These are phyloP conservation scores for Trifolium subterraneum DNA, from an alignment of 306 rosid genomes.

Conservation along the genomic window DNA sequence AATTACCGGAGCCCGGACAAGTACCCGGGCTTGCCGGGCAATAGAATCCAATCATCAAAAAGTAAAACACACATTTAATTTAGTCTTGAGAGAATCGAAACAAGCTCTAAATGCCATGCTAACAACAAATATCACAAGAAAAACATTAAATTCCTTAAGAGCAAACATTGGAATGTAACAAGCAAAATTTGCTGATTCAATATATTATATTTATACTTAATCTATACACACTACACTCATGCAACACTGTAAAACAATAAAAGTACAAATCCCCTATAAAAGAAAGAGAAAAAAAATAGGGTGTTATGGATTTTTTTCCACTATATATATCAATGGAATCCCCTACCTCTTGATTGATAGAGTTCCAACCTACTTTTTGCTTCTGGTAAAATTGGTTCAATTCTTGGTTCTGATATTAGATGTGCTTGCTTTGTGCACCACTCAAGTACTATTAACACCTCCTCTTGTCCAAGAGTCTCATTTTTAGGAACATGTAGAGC, in stretches of 20 bases:
- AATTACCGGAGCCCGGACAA: too few relatives aligned
- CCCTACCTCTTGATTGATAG: constrained; percentile 86
- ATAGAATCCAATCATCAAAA: too few relatives aligned
- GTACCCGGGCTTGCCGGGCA: too few relatives aligned
- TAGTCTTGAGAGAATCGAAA: too few relatives aligned
- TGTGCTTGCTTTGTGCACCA: constrained; percentile 71
- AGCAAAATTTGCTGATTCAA: constrained; percentile 8
- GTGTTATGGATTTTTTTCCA: neutral
- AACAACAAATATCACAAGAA: too few relatives aligned
- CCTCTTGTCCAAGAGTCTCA: constrained; percentile 74
- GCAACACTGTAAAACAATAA: constrained; percentile 18
- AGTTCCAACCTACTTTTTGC: constrained; percentile 83
- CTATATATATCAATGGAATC: constrained; percentile 53
- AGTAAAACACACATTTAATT: too few relatives aligned
- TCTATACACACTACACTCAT: constrained; percentile 30
- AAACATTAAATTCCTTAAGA: neutral
- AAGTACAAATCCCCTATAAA: neutral
- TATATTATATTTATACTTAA: constrained; percentile 5
- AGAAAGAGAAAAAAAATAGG: neutral
- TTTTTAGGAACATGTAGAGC: constrained; percentile 76
- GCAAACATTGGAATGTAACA: constrained; percentile 14
- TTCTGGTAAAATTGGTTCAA: constrained; percentile 59
- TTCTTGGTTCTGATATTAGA: constrained; percentile 43
- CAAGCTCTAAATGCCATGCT: too few relatives aligned
- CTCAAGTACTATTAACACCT: constrained; percentile 77